Evolutionary conservation across 2,329 filamentous ascomycete genomes (phyloP), one percentile per base, ranked within the genome.

Genomic region (Samsoniella hepiali): DNA sequence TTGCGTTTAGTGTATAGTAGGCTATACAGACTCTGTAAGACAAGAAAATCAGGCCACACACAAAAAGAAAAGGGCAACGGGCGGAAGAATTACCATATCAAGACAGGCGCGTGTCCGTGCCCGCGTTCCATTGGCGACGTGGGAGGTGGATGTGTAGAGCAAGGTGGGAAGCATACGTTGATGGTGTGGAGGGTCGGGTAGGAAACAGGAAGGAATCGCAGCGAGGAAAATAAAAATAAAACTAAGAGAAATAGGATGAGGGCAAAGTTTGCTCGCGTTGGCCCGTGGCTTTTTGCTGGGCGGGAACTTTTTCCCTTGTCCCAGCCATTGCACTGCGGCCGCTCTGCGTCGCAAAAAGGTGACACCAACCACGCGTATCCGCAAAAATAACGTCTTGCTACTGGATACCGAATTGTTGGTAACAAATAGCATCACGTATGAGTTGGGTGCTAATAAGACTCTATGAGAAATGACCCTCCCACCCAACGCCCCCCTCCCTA

Each of bases 371-470:
- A 38, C 42, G 40, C 8, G 45, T 51, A 29, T 60, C 58, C 47
- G 58, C 58, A 38, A 29, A 50, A 53, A 31, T 51, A 9, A 51
- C 45, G 34, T 51, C 36, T 13, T 42, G 32, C 15, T n/a, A 59
- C 57, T 59, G 57, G 57, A 40, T 59, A 50, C 58, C 58, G 17
- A 13, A 7, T 32, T 15, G 47, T 6, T 51, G 58, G 58, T 60
- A 60, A 44, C 58, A 36, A 60, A 60, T 60, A 42, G 47, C 36
- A 60, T 60, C 45, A 27, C 58, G 11, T n/a, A 6, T n/a, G 47
- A 32, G 34, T 40, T 36, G 32, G 58, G 47, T 31, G 45, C 45
- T 60, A 60, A 60, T 60, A 60, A 60, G 58, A 60, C 47, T 60
- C 32, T 60, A 36, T 60, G n/a, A 5, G 42, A 45, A 47, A 17